phyloP scores from a whole-genome alignment of 2,329 filamentous ascomycete species.

The Emmonsiellopsis sp. region DNA sequence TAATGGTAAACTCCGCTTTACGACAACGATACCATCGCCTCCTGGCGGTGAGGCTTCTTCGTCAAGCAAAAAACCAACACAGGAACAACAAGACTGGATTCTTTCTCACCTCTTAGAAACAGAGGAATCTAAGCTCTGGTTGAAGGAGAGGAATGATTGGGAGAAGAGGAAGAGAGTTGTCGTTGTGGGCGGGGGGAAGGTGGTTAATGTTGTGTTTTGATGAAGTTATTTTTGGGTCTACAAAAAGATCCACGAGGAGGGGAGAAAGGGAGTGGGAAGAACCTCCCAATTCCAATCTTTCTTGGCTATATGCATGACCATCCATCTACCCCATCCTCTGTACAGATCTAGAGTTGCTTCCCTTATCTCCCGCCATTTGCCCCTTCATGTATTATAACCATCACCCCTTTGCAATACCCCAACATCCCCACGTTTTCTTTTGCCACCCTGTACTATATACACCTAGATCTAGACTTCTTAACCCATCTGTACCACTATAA shows the following conservation, averaged over 20 bases:
- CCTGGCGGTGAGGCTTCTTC: slow-evolving; percentile 27
- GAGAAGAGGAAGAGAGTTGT: slow-evolving; percentile 54
- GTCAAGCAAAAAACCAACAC: slow-evolving; percentile 23
- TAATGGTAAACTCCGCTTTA: slow-evolving; percentile 68
- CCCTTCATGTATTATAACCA: too few species aligned
- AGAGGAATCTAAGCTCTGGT: slow-evolving; percentile 50
- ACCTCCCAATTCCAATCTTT: too few species aligned
- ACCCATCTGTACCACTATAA: too few species aligned
- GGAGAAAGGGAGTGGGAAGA: not conserved
- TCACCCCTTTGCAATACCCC: too few species aligned
- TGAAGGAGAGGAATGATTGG: slow-evolving; percentile 43
- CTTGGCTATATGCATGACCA: too few species aligned
- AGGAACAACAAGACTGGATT: slow-evolving; percentile 50
- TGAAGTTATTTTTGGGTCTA: not conserved
- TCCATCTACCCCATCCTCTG: too few species aligned
- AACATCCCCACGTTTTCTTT: too few species aligned
- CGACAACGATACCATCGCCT: slow-evolving; percentile 53
- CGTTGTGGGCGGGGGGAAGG: slow-evolving; percentile 56
- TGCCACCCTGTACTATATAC: too few species aligned
- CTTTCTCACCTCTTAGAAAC: slow-evolving; percentile 52
- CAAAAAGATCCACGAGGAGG: too few species aligned
- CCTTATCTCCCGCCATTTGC: too few species aligned
- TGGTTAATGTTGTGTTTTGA: slow-evolving; percentile 64
- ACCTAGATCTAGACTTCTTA: too few species aligned
- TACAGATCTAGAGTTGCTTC: too few species aligned